A percentile compares a stretch with the other conserved stretches of the same genome.
Evolutionary conservation across 1,284 basidiomycete species (phyloP).

Genomic region (Volvariella surrecta): DNA sequence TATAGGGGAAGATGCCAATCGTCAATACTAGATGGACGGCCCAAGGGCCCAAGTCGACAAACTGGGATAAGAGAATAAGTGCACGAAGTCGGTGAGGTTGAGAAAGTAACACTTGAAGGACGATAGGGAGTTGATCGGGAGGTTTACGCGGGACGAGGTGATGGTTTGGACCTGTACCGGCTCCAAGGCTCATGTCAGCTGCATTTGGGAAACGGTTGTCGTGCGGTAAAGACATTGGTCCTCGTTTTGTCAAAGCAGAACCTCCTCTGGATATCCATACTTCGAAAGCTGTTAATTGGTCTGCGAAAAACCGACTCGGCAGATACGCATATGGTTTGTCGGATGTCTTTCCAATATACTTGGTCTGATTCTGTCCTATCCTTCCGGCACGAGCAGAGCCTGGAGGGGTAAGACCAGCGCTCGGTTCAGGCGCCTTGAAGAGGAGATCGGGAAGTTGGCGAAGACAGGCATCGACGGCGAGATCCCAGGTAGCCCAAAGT

Average conservation of each 20-base stretch:
- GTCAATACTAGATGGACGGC: conserved; percentile 94
- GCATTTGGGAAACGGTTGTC: conserved; percentile 15
- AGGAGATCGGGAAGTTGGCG: conserved; percentile 89
- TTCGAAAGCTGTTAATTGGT: conserved; percentile 96
- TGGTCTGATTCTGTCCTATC: conserved; percentile 23
- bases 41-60: conserved; percentile 98
- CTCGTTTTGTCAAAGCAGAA: conserved; percentile 70
- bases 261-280: conserved; percentile 95
- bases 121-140: conserved; percentile 95
- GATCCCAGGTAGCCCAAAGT: conserved; percentile 96
- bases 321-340: conserved; percentile 60
- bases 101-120: conserved; percentile 93
- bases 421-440: conserved; percentile 44
- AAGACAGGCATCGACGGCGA: conserved; percentile 94
- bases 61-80: conserved; percentile 93
- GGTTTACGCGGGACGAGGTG: conserved; percentile 81
- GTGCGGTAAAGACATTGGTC: conserved; percentile 60
- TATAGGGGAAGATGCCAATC: conserved; percentile 99
- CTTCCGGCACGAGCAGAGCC: conserved; percentile 24
- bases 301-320: conserved; percentile 93
- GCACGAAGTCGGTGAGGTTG: conserved; percentile 95
- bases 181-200: conserved; percentile 11
- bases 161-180: conserved; percentile 26
- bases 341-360: conserved; percentile 18
- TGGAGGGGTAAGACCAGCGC: conserved; percentile 9